These are phyloP conservation scores for Rhizopus sp. DNA, from an alignment of 371 early-diverging fungal genomes.

Conservation along the genomic window DNA sequence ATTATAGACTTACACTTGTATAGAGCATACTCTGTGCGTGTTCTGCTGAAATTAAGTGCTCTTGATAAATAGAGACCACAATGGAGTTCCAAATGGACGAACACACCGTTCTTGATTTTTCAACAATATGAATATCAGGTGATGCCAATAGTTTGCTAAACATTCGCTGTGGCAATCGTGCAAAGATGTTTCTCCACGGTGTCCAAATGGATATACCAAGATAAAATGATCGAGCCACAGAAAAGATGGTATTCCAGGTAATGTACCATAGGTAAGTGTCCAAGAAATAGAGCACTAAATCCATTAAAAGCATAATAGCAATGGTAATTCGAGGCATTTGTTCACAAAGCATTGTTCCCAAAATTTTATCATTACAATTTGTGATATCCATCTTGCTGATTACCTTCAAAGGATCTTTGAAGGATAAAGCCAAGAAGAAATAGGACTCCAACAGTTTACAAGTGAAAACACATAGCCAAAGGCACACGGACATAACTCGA, in stretches of 20 bases:
- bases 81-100: conserved; percentile 91
- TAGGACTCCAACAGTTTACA: conserved; percentile 85
- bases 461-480: conserved; percentile 79
- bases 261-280: conserved; percentile 94
- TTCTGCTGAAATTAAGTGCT: conserved; percentile 80
- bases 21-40: conserved; percentile 80
- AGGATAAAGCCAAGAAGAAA: conserved; percentile 82
- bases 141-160: conserved; percentile 80
- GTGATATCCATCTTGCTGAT: conserved; percentile 59
- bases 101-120: conserved; percentile 77
- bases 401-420: conserved; percentile 81
- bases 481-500: conserved; percentile 72
- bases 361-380: conserved; percentile 58
- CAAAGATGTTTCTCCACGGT: conserved; percentile 87
- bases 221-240: conserved; percentile 78
- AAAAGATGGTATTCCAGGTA: conserved; percentile 82
- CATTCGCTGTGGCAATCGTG: conserved; percentile 82
- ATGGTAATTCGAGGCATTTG: conserved; percentile 77
- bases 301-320: conserved; percentile 76
- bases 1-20: conserved; percentile 50
- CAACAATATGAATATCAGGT: conserved; percentile 68
- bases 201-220: conserved; percentile 87
- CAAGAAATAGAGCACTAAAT: conserved; percentile 81
- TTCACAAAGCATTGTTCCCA: conserved; percentile 57
- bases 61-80: conserved; percentile 85